Conservation (phyloP, 2,329 filamentous ascomycete species). For the Calonectria henricotiae region DNA sequence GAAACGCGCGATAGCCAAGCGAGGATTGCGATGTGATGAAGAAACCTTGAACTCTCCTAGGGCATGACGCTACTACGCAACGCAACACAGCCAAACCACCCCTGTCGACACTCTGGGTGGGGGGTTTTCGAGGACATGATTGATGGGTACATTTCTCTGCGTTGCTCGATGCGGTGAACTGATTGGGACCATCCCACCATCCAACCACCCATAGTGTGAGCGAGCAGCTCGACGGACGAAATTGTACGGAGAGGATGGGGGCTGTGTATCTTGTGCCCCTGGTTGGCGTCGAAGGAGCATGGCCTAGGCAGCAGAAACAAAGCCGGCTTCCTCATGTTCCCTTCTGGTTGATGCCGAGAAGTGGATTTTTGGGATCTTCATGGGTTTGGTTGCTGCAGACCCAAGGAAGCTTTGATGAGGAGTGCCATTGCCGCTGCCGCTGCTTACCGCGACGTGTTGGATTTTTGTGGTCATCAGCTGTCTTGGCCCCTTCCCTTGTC, state of each 20-base stretch:
- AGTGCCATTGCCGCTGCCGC: slow-evolving; percentile 17
- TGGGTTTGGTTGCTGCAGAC: slow-evolving; percentile 7
- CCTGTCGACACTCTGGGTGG: slow-evolving; percentile 14
- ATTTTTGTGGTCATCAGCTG: slow-evolving; percentile 21
- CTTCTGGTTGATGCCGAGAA: slow-evolving; percentile 26
- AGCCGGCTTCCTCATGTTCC: slow-evolving; percentile 20
- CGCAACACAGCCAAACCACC: slow-evolving; percentile 21
- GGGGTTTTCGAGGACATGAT: background rate
- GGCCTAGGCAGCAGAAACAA: slow-evolving; percentile 44
- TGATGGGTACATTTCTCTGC: background rate
- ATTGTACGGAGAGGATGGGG: slow-evolving; percentile 16
- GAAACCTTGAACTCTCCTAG: slow-evolving; percentile 21
- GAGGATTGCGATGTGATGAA: slow-evolving; percentile 18
- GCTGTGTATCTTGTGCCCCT: slow-evolving; percentile 27
- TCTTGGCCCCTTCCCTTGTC: slow-evolving; percentile 1
- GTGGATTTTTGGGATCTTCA: slow-evolving; percentile 29
- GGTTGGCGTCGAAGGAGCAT: slow-evolving; percentile 14
- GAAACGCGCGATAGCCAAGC: slow-evolving; percentile 24
- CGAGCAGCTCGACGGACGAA: slow-evolving; percentile 21
- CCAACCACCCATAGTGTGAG: too few relatives aligned
- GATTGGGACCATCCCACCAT: slow-evolving; percentile 5
- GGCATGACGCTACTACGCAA: background rate
- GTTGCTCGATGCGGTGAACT: slow-evolving; percentile 20
- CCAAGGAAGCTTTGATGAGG: slow-evolving; percentile 7
- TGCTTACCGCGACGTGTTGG: slow-evolving; percentile 13